Evolutionary conservation across 306 rosid species (phyloP).

Genomic region (Myrica gale): DNA sequence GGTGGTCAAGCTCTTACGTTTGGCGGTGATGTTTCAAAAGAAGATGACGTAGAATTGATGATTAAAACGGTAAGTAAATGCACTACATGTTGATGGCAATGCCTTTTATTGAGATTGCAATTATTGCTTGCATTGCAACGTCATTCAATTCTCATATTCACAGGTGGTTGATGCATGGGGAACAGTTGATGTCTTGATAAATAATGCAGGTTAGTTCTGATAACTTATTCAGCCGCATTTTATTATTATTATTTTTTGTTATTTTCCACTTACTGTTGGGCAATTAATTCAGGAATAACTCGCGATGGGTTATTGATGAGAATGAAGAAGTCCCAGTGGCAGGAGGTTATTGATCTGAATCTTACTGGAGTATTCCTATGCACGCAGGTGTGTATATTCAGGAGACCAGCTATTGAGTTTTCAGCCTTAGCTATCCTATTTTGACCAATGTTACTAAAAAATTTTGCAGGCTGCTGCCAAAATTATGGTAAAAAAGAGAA

Average conservation of each 20-base stretch:
- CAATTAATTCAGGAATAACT: slow-evolving; percentile 71
- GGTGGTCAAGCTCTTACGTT: slow-evolving; percentile 92
- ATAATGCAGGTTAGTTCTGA: slow-evolving; percentile 70
- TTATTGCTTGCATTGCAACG: slow-evolving; percentile 22
- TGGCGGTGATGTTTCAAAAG: slow-evolving; percentile 90
- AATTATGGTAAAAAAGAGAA: slow-evolving; percentile 88
- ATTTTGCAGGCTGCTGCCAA: slow-evolving; percentile 81
- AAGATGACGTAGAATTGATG: slow-evolving; percentile 82
- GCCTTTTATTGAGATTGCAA: neutral
- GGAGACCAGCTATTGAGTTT: slow-evolving; percentile 22
- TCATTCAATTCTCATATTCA: slow-evolving; percentile 37
- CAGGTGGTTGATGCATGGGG: slow-evolving; percentile 97
- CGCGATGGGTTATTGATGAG: slow-evolving; percentile 91
- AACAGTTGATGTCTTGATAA: slow-evolving; percentile 84
- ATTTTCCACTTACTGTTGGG: slow-evolving; percentile 18
- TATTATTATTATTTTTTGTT: neutral
- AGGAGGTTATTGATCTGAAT: slow-evolving; percentile 91
- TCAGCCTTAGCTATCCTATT: neutral
- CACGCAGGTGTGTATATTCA: slow-evolving; percentile 59
- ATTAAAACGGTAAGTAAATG: slow-evolving; percentile 68
- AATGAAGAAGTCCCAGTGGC: slow-evolving; percentile 93
- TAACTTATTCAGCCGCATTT: neutral
- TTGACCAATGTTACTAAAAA: neutral
- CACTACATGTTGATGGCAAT: slow-evolving; percentile 24
- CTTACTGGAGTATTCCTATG: slow-evolving; percentile 93